Percentiles rank a stretch among this genome's conserved stretches.
phyloP scores from a whole-genome alignment of 2,329 filamentous ascomycete genomes.

The Pseudomassariella vexata region DNA sequence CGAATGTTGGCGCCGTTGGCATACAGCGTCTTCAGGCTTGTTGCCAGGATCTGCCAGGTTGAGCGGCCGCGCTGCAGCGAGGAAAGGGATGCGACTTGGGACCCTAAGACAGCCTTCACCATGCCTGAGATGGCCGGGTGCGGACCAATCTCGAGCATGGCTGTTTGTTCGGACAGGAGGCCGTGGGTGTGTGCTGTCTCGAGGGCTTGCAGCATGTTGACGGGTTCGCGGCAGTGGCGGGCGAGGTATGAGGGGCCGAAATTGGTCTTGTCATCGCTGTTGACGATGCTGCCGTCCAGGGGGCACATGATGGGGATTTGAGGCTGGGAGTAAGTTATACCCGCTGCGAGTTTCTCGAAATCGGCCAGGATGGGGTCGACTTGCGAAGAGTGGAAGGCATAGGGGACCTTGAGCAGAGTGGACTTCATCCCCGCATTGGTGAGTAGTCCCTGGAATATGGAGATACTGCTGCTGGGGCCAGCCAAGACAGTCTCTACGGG shows the following conservation, averaged over 20 bases:
- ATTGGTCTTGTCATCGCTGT: constrained; percentile 1
- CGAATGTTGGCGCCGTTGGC: constrained; percentile 32
- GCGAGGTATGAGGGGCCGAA: constrained; percentile 9
- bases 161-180: constrained; percentile 12
- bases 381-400: constrained; percentile 5
- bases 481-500: constrained; percentile 62
- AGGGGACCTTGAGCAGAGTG: constrained; percentile 4
- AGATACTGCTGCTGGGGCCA: not conserved
- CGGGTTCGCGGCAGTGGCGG: constrained; percentile 12
- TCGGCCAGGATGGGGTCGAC: constrained; percentile 4
- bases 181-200: constrained; percentile 5
- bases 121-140: constrained; percentile 12
- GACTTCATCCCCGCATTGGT: constrained; percentile 1
- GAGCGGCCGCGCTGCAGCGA: constrained; percentile 6
- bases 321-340: not conserved
- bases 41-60: constrained; percentile 31
- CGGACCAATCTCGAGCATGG: constrained; percentile 15
- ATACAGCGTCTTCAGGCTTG: constrained; percentile 40
- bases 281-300: not conserved
- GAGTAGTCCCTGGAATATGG: not conserved
- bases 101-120: constrained; percentile 9
- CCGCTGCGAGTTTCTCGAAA: not conserved
- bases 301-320: constrained; percentile 1
- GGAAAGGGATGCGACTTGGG: constrained; percentile 2
- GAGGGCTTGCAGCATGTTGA: constrained; percentile 12